Base-by-base conservation (phyloP, 176 grass and related monocot genomes). In the Elymus sibiricus region DNA sequence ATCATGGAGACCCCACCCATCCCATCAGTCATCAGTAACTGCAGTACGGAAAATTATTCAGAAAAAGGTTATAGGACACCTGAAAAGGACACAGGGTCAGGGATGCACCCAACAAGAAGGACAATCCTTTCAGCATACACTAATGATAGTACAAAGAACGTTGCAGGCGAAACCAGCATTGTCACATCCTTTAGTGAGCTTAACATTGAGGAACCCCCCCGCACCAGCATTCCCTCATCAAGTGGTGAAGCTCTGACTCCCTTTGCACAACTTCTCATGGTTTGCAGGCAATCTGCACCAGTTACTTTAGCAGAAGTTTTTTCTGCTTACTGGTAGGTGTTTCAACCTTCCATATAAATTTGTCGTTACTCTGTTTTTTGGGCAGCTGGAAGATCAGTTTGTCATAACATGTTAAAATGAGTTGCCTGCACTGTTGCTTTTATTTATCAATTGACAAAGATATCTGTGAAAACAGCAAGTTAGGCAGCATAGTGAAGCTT, bases 291-390 rank as follows among this genome's bases (percentile, higher is more conserved):
- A 77, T 87, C 91, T 84, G 74, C 47, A 70, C 89, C 93, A 39
- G 44, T 90, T 78, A 91, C 86, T 32, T 72, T 98, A 25, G 83
- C 64, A 37, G 93, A 98, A 86, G 93, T 90, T 65, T 86, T 95
- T 80, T 91, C 88, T 73, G 29, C 77, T 86, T 95, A 95, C 79
- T 90, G 96, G 96, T 98, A 86, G 34, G 92, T 88, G 58, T 86
- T 84, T 63, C 43, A 77, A 74, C 43, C 70, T 70, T 77, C 64
- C 82, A 74, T 5, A 65, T 67, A 56, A 42, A 64, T 66, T 42
- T 63, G 25, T 25, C 70, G 19, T 39, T 82, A 76, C 46, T n/a
- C 51, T 26, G 25, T 90, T 90, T 74, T 88, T 38, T 88, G 27
- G 25, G 35, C 38, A 46, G 4, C 42, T 75, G 15, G 15, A 70